Base-by-base conservation (phyloP, 2,329 filamentous ascomycete species). In the Paecilomyces dactylethromorphus region DNA sequence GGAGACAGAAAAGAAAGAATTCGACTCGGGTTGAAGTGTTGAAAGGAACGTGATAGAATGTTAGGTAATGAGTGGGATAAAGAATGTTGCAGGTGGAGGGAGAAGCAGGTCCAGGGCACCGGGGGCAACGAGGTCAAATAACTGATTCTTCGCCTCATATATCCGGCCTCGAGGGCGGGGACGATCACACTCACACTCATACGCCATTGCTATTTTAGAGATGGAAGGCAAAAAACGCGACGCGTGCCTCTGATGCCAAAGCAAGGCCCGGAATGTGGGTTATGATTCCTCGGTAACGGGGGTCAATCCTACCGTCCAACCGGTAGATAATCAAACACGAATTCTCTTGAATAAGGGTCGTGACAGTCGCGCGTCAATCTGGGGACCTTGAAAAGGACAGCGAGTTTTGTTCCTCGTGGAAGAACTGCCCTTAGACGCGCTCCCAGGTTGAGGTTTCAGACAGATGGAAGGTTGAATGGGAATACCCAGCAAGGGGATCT, bases 231-330 rank as follows among this genome's bases (percentile, higher is more conserved):
- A 63, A 63, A 60, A 65, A 61, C 72, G 72, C 72, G 71, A 71
- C 71, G 72, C 71, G 72, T 75, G 68, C 69, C 71, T 65, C 64
- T 60, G 60, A 65, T 63, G 58, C 64, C 65, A 58, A 74, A 69
- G 71, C 71, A 74, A 74, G 71, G 70, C 71, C 70, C 73, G 69
- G 72, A 74, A 75, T 75, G 72, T 70, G 69, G 67, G 67, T 68
- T 73, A 72, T 73, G 67, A 64, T 67, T 70, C 65, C 68, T 73
- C 64, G 67, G 71, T 72, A 71, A 74, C 70, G 59, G 62, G 60
- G 64, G 62, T 64, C 63, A 66, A 65, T 57, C 54, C 56, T 57
- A 60, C 61, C 60, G 56, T 49, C 49, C 55, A 63, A 55, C 50
- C 50, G 31, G 32, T 45, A 22, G 32, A 54, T 22, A 35, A 58